These are phyloP conservation scores for Parasarocladium wereldwijsianum DNA, from an alignment of 2,329 filamentous ascomycete species.

Conservation along the genomic window DNA sequence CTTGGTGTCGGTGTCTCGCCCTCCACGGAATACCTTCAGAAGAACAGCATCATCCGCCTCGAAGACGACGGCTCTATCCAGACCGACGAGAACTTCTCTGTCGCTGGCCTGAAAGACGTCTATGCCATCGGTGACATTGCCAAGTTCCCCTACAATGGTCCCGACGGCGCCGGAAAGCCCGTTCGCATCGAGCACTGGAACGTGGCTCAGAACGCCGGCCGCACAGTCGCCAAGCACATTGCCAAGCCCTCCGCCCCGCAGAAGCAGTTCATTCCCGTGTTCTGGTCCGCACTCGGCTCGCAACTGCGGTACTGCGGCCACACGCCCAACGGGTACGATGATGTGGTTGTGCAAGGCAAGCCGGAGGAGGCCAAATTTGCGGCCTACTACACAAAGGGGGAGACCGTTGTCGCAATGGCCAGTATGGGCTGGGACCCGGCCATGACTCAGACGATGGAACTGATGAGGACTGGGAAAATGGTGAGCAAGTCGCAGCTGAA, in stretches of 20 bases:
- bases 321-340: constrained; percentile 68
- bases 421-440: constrained; percentile 84
- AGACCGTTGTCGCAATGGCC: constrained; percentile 78
- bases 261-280: constrained; percentile 76
- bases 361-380: constrained; percentile 68
- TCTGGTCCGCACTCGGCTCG: constrained; percentile 86
- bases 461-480: constrained; percentile 78
- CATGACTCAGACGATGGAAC: constrained; percentile 66
- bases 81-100: constrained; percentile 66
- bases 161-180: constrained; percentile 58
- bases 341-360: constrained; percentile 65
- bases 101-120: constrained; percentile 64
- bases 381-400: constrained; percentile 77
- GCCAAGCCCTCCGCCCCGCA: constrained; percentile 41
- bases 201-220: constrained; percentile 86
- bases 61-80: constrained; percentile 75
- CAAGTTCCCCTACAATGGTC: constrained; percentile 85
- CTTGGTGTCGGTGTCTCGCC: constrained; percentile 82
- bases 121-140: constrained; percentile 94
- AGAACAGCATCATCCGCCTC: constrained; percentile 54
- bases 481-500: constrained; percentile 63
- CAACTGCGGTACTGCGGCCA: constrained; percentile 93
- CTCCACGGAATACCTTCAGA: constrained; percentile 66
- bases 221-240: constrained; percentile 66
- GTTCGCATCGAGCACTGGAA: constrained; percentile 97